phyloP scores from a whole-genome alignment of 192 early-diverging fungal genomes.

The Chytriomyces sp. region DNA sequence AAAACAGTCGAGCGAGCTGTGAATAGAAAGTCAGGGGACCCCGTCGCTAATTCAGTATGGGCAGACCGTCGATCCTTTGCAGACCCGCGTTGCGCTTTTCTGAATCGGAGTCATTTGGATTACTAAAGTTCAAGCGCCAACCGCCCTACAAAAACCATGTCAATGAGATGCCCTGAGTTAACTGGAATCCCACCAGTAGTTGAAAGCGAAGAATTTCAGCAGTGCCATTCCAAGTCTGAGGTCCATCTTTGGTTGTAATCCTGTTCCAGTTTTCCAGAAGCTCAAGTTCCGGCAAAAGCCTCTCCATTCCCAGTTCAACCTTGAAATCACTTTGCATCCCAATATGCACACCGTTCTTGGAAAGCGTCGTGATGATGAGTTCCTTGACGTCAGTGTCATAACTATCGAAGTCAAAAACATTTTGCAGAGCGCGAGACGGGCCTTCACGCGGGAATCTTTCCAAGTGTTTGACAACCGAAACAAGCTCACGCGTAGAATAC shows the following conservation, averaged over 20 bases:
- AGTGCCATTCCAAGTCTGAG: neutral
- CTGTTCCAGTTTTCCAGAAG: slow-evolving; percentile 60
- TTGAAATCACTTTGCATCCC: slow-evolving; percentile 70
- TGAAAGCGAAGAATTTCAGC: slow-evolving; percentile 1
- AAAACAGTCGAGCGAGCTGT: slow-evolving; percentile 36
- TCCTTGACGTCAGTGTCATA: slow-evolving; percentile 60
- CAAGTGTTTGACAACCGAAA: slow-evolving; percentile 78
- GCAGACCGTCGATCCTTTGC: slow-evolving; percentile 5
- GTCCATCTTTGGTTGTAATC: neutral
- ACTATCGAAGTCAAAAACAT: slow-evolving; percentile 83
- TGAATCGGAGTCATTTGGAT: neutral
- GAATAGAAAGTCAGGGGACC: neutral
- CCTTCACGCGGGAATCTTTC: slow-evolving; percentile 68
- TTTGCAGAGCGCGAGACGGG: slow-evolving; percentile 68
- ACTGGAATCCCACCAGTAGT: slow-evolving; percentile 1
- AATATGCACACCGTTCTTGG: slow-evolving; percentile 73
- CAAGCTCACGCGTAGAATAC: slow-evolving; percentile 79
- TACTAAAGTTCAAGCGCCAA: slow-evolving; percentile 7
- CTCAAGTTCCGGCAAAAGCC: slow-evolving; percentile 53
- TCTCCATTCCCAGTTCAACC: slow-evolving; percentile 56
- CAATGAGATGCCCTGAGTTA: neutral
- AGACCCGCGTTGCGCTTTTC: neutral
- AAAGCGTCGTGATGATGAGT: slow-evolving; percentile 68
- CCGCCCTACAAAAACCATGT: neutral
- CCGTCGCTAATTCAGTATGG: neutral